These are phyloP conservation scores for Juglanconis sp. DNA, from an alignment of 2,329 filamentous ascomycete genomes.

Conservation along the genomic window DNA sequence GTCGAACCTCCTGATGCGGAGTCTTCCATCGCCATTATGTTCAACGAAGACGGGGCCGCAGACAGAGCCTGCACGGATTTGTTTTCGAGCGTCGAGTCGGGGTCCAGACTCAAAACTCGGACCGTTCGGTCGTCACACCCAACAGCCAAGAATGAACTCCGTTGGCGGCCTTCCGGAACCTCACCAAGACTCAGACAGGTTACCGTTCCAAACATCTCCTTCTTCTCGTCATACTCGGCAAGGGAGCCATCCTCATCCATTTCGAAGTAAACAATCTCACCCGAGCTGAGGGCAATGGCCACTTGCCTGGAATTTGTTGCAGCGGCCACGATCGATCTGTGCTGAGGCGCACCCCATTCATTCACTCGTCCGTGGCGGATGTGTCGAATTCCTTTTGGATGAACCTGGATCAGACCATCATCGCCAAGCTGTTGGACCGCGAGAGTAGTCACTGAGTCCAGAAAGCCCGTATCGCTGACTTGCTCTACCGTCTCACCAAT, in stretches of 20 bases:
- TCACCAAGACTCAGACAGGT: slow-evolving; percentile 92
- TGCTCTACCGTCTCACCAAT: slow-evolving; percentile 97
- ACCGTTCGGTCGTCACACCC: slow-evolving; percentile 97
- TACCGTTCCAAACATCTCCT: slow-evolving; percentile 91
- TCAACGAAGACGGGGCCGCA: slow-evolving; percentile 81
- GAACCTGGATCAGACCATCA: slow-evolving; percentile 87
- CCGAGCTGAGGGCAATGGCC: slow-evolving; percentile 88
- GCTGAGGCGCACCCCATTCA: slow-evolving; percentile 90
- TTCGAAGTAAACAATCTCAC: slow-evolving; percentile 97
- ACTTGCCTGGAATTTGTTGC: slow-evolving; percentile 92
- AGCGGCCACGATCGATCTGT: slow-evolving; percentile 91
- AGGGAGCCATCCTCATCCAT: slow-evolving; percentile 89
- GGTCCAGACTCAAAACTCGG: slow-evolving; percentile 83
- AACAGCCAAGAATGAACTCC: slow-evolving; percentile 91
- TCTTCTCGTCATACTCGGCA: slow-evolving; percentile 91
- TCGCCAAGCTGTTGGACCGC: slow-evolving; percentile 93
- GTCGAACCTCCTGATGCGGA: slow-evolving; percentile 85
- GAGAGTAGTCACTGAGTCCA: slow-evolving; percentile 83
- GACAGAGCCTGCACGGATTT: slow-evolving; percentile 94
- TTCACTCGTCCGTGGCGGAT: slow-evolving; percentile 77
- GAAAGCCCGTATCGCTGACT: slow-evolving; percentile 88
- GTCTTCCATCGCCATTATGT: slow-evolving; percentile 94
- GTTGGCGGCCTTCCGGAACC: slow-evolving; percentile 81
- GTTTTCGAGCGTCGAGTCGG: slow-evolving; percentile 85
- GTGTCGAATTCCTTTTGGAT: slow-evolving; percentile 93